Conservation (phyloP, 2,329 filamentous ascomycete species). For the Penicillium sp. region DNA sequence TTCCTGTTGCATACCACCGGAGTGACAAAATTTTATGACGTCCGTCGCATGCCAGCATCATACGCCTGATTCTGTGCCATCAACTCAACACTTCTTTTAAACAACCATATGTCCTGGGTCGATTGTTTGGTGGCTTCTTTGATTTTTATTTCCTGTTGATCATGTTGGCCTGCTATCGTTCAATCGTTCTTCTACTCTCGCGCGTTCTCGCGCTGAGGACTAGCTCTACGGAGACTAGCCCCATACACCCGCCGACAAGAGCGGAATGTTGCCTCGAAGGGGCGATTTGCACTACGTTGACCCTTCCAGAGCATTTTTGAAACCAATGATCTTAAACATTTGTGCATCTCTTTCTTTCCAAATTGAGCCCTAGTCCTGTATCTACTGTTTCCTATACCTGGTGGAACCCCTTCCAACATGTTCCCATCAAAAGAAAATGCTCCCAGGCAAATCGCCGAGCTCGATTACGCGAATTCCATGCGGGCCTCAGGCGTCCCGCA, state of each 20-base stretch:
- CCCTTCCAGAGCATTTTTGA: not conserved
- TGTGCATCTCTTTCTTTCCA: not conserved
- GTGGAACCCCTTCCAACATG: not conserved
- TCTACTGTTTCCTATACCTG: not conserved
- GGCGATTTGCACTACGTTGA: not conserved
- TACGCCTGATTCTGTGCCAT: slow-evolving; percentile 2
- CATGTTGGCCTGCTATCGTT: not conserved
- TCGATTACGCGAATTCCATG: not conserved
- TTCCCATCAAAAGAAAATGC: not conserved
- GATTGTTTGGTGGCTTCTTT: not conserved
- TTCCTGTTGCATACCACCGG: slow-evolving; percentile 15
- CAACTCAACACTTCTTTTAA: not conserved
- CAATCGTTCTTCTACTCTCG: not conserved
- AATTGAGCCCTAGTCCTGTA: slow-evolving; percentile 3
- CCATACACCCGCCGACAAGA: not conserved
- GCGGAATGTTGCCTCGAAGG: not conserved
- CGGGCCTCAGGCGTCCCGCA: not conserved
- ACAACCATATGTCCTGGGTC: not conserved
- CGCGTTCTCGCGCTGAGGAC: not conserved
- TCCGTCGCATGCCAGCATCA: slow-evolving; percentile 6
- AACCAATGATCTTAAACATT: not conserved
- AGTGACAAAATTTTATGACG: slow-evolving; percentile 5
- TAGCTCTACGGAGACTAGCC: not conserved
- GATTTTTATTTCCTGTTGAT: not conserved
- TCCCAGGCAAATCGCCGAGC: not conserved